Percentiles rank a stretch among this genome's conserved stretches.
Evolutionary conservation across 331 rosid species (phyloP).

Genomic region (Malus hybrid): DNA sequence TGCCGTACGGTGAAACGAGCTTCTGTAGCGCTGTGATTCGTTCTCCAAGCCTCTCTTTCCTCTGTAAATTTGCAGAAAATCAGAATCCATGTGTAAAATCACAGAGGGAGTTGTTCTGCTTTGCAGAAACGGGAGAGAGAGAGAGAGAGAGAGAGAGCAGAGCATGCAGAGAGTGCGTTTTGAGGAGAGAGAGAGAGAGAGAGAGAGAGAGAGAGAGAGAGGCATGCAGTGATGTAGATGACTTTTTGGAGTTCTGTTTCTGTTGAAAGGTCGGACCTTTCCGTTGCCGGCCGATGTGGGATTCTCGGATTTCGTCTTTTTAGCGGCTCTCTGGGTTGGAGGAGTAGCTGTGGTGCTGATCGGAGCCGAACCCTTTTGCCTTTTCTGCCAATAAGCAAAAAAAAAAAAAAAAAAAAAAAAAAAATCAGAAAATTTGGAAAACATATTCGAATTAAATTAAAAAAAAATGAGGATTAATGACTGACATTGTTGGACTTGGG

Average conservation of each 20-base stretch:
- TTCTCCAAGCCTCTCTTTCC: conserved; percentile 81
- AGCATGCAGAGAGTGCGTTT: not conserved
- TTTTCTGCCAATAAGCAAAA: conserved; percentile 33
- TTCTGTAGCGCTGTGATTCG: conserved; percentile 73
- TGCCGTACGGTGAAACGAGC: conserved; percentile 94
- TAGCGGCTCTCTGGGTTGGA: conserved; percentile 33
- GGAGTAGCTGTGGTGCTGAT: not conserved
- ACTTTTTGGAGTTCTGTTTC: not conserved
- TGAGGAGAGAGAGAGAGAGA: not conserved
- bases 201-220: not conserved
- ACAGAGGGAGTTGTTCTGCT: not conserved
- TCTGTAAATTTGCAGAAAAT: conserved; percentile 25
- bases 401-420: not conserved
- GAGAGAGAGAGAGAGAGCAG: not conserved
- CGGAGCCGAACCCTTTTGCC: conserved; percentile 34
- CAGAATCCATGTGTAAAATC: not conserved
- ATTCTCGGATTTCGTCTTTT: conserved; percentile 44
- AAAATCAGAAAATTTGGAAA: no score
- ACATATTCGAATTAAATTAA: not conserved
- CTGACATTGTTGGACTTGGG: conserved; percentile 33
- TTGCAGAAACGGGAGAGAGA: not conserved
- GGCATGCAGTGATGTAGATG: not conserved
- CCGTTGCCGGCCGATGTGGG: conserved; percentile 36
- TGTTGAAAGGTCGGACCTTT: conserved; percentile 38
- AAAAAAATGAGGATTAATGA: not conserved